Base-by-base conservation (phyloP, 352 stramenopile species). In the Elongisporangium anandrum region DNA sequence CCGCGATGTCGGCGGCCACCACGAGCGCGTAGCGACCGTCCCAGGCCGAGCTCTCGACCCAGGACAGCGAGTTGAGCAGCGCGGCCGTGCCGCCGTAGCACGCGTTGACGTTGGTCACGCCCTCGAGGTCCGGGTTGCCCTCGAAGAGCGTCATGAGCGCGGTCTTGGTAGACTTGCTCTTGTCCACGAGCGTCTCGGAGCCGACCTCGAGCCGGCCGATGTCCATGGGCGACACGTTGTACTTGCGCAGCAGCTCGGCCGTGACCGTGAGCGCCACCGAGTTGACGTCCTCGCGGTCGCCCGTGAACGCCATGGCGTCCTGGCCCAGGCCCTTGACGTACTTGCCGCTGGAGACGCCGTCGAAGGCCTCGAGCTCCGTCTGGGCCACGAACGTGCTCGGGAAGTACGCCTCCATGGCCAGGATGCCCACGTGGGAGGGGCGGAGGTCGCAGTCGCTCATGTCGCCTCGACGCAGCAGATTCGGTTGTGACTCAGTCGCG, bases 81-180 rank as follows among this genome's bases (percentile, higher is more conserved):
- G 97, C 97, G 1, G 96, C 92, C 1, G 97, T 99, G 45, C 95
- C 96, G 24, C 97, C 97, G 70, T 99, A 99, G 78, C 97, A 99
- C 3, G 97, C 97, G 74, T 99, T 99, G 54, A 99, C 75, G 51
- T 93, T 87, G 0, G 94, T 98, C 15, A 96, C 96, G 52, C 97
- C 90, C 45, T 94, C 86, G 53, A 87, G 64, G 41, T 83, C 72
- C 19, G 64, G 64, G 63, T 89, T 91, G 52, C 76, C 75, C 51
- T 60, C 69, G 48, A 92, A 90, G 12, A 91, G 69, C 52, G 83
- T 70, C 79, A 90, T 90, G 51, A 92, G 83, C 60, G 87, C 79
- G 16, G 85, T 94, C 71, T 92, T 90, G 52, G 78, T 86, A 38
- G 82, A 92, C 73, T 89, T 95, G 63, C 78, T 92, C 74, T 95